Conservation (phyloP, 2,329 filamentous ascomycete genomes). For the Paraconiothyrium sp. region DNA sequence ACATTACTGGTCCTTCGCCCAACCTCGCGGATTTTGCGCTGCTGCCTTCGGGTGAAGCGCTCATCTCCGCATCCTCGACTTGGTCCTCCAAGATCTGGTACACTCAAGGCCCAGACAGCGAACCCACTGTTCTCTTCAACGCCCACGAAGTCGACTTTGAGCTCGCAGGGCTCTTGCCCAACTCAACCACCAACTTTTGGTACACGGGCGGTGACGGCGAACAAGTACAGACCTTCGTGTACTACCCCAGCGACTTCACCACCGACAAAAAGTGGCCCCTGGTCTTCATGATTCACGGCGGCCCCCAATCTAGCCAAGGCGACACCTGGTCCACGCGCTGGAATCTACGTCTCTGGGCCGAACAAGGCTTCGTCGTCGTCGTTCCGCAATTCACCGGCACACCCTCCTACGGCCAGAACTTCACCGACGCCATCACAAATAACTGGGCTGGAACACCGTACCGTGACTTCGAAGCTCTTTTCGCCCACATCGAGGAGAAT, state of each 20-base stretch:
- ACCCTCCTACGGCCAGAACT: slow-evolving; percentile 80
- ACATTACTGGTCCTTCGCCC: slow-evolving; percentile 56
- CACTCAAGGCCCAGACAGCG: slow-evolving; percentile 34
- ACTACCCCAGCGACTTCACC: slow-evolving; percentile 73
- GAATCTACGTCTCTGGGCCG: slow-evolving; percentile 86
- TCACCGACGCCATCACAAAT: slow-evolving; percentile 78
- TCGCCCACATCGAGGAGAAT: slow-evolving; percentile 75
- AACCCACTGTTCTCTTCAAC: slow-evolving; percentile 60
- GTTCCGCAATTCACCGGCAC: slow-evolving; percentile 84
- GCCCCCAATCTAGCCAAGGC: slow-evolving; percentile 77
- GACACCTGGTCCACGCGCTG: slow-evolving; percentile 83
- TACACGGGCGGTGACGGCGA: slow-evolving; percentile 69
- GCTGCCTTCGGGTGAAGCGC: slow-evolving; percentile 66
- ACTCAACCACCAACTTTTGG: slow-evolving; percentile 75
- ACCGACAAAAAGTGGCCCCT: slow-evolving; percentile 78
- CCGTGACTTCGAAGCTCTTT: slow-evolving; percentile 79
- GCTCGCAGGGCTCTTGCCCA: slow-evolving; percentile 69
- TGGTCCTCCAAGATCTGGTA: slow-evolving; percentile 49
- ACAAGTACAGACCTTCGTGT: slow-evolving; percentile 71
- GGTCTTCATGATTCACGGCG: slow-evolving; percentile 82
- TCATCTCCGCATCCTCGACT: slow-evolving; percentile 41
- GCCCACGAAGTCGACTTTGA: slow-evolving; percentile 73
- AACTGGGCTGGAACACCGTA: slow-evolving; percentile 90
- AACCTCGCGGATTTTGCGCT: slow-evolving; percentile 58
- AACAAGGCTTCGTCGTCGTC: slow-evolving; percentile 86